Base-by-base conservation (phyloP, 83 land plant genomes). In the Thuja plicata region DNA sequence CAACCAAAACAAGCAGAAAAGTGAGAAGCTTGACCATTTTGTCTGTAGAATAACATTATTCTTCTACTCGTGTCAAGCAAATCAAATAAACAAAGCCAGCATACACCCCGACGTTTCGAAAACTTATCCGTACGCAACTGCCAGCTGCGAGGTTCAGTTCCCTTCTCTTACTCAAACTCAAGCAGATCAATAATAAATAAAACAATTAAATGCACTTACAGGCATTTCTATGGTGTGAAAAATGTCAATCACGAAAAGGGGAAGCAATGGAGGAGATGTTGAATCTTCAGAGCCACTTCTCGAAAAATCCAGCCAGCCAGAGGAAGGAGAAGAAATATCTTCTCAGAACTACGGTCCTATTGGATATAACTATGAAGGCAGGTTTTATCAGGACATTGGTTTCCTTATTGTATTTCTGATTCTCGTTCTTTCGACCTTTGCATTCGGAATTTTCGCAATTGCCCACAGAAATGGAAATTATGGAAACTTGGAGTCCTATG, bases 331-430 rank as follows among this genome's bases (percentile, higher is more conserved):
- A 84, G 82, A 79, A 37, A 38, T 38, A 16, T 30, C 86, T n/a
- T 84, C 86, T 30, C 62, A 86, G 55, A 57, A 71, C 62, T 93
- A 86, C 88, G 93, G 91, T 43, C 94, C 91, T 30, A 93, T 98
- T 88, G 91, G 96, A 62, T 98, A 91, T 92, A 92, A 94, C 89
- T 37, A 93, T 57, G 95, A 92, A 8, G 91, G 89, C 41, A 92
- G 99, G 84, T 91, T 94, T 32, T 90, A 90, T 95, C 94, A 92
- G 62, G 99, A 98, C 92, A 50, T 96, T 55, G 89, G 92, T 27
- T 94, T 94, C 71, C 92, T 95, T 71, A 54, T 96, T 85, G 91
- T 96, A 85, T 97, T 98, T 74, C 21, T 92, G 48, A 83, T 97
- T 85, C 78, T 96, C 70, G 87, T 91, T 48, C 87, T 97, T 77